Conservation (phyloP, 2,329 filamentous ascomycete genomes). For the Ambrosiella xylebori region DNA sequence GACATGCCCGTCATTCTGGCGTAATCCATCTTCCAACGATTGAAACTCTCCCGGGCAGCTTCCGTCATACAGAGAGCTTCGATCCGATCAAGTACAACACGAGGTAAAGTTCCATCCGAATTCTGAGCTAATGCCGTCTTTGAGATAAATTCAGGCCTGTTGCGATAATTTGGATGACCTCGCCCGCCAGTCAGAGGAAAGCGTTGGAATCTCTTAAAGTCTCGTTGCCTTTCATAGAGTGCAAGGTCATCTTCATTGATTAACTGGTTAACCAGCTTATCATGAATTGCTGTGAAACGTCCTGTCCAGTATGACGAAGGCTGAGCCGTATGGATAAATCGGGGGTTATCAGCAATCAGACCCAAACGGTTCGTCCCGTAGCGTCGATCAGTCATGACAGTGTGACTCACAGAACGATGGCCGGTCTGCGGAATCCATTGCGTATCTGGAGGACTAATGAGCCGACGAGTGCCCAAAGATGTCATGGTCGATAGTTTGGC, state of each 20-base stretch:
- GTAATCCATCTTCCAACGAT: constrained; percentile 7
- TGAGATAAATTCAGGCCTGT: constrained; percentile 10
- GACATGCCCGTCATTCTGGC: constrained; percentile 8
- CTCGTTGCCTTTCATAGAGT: constrained; percentile 10
- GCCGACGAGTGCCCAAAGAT: not conserved
- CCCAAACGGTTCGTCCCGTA: not conserved
- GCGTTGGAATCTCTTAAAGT: constrained; percentile 7
- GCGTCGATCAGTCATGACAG: not conserved
- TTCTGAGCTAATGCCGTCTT: constrained; percentile 6
- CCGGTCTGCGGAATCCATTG: not conserved
- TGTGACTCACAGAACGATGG: not conserved
- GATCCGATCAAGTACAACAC: constrained; percentile 9
- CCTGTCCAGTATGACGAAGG: constrained; percentile 43
- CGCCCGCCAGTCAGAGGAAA: constrained; percentile 6
- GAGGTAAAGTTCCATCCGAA: constrained; percentile 6
- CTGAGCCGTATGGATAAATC: constrained; percentile 25
- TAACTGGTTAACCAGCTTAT: constrained; percentile 21
- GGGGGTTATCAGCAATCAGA: constrained; percentile 14
- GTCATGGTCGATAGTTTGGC: not conserved
- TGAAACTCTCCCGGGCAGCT: constrained; percentile 9
- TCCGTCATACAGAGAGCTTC: constrained; percentile 12
- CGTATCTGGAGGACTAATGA: not conserved
- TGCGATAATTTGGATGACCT: constrained; percentile 6
- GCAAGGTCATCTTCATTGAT: constrained; percentile 10
- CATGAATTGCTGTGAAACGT: constrained; percentile 39